phyloP scores from a whole-genome alignment of 2,329 filamentous ascomycete species.

The Alternaria triticimaculans region DNA sequence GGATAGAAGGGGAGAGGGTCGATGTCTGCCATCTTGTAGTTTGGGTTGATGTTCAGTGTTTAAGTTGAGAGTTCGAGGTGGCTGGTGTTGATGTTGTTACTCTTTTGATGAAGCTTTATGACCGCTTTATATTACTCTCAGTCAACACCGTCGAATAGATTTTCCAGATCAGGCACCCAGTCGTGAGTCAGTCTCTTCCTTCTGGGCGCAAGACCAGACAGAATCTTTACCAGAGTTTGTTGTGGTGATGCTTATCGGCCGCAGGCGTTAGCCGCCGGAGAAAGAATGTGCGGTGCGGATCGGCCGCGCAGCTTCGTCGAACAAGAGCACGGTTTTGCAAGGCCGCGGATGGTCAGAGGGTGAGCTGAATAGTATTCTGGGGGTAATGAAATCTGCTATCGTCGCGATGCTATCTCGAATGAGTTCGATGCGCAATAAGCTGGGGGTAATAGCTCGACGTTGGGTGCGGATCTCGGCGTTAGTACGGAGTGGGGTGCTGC shows the following conservation, averaged over 20 bases:
- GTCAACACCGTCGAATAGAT: not conserved
- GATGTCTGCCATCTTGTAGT: not conserved
- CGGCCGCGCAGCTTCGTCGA: slow-evolving; percentile 7
- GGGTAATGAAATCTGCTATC: slow-evolving; percentile 8
- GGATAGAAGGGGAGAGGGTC: slow-evolving; percentile 20
- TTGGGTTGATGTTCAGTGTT: not conserved
- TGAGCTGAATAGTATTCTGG: slow-evolving; percentile 1
- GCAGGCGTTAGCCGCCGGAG: slow-evolving; percentile 1
- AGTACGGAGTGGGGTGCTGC: slow-evolving; percentile 1
- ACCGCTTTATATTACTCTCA: not conserved
- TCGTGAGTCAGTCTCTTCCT: not conserved
- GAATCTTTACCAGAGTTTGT: not conserved
- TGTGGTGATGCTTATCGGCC: not conserved
- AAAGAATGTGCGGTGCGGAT: slow-evolving; percentile 8
- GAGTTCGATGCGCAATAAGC: slow-evolving; percentile 4
- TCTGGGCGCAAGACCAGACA: not conserved
- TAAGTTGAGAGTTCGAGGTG: not conserved
- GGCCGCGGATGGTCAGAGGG: slow-evolving; percentile 8
- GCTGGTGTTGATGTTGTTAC: not conserved
- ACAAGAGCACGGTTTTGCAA: not conserved
- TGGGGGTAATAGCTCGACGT: slow-evolving; percentile 16
- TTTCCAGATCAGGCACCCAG: not conserved
- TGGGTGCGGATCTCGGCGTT: not conserved
- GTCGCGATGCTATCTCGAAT: not conserved
- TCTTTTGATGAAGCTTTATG: not conserved